Base-by-base conservation (phyloP, 164 flowering plant species). In the Umbellularia californica region DNA sequence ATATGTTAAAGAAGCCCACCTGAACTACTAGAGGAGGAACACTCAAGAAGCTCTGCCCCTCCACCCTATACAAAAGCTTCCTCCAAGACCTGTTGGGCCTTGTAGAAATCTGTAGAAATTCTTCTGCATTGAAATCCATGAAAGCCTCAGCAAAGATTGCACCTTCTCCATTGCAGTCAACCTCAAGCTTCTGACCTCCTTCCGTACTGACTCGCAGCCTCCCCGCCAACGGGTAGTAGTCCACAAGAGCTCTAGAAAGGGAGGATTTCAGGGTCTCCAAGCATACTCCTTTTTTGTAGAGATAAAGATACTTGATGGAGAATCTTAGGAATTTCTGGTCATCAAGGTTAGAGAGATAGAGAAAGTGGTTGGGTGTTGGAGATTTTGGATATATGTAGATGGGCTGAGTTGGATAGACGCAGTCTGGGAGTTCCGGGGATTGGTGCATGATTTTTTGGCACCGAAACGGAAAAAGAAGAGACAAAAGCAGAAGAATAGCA, bases 211-310 rank as follows among this genome's bases (percentile, higher is more conserved):
- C 22, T 70, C 87, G 87, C 70, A 95, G 60, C 81, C 99, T 84
- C 24, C 99, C 99, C 1, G 99, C 99, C 52, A 95, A 82, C 3
- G 99, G 99, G 79, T 95, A 92, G 85, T 90, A 95, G n/a, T 87
- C 82, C 1, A 88, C 91, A 9, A 95, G 92, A 66, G 82, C 84
- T 35, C 62, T 79, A 3, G 98, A 86, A 13, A 95, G 92, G 15
- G 98, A 89, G 23, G 52, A 47, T 72, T 86, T 89, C 66, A 95
- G 70, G 68, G 30, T 6, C 11, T 86, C 90, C 0, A 72, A 33
- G 74, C 70, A 24, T 0, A 86, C 71, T 7, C 90, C 76, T 71
- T 81, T 87, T 74, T 75, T 78, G 78, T 80, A 92, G 50, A 93
- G 79, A 78, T 86, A 90, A 10, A 95, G 83, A 76, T 93, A 95